A percentile compares a stretch with the other conserved stretches of the same genome.
These are phyloP conservation scores for Odontarrhena argentea DNA, from an alignment of 345 rosid genomes.

Conservation along the genomic window DNA sequence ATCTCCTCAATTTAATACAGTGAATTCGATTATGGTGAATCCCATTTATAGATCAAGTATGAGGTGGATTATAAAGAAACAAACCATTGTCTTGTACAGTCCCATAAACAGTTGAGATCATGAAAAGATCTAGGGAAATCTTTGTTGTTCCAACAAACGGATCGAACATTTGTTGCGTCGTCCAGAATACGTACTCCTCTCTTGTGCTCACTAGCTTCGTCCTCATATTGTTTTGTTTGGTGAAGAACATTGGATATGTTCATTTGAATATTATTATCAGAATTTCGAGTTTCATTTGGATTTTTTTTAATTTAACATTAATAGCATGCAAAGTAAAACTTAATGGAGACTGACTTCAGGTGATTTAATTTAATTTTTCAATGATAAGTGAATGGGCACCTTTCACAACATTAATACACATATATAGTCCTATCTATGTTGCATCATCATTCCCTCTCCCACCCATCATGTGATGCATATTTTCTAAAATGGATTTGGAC, in stretches of 20 bases:
- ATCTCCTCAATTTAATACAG: background rate
- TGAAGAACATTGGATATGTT: background rate
- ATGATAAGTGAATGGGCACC: no score
- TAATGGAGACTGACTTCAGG: no score
- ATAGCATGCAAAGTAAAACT: no score
- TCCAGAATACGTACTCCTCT: no score
- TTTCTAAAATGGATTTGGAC: no score
- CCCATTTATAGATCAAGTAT: background rate
- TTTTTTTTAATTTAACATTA: no score
- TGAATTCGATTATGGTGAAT: background rate
- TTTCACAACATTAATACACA: no score
- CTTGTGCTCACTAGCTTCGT: background rate
- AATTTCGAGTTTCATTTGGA: no score
- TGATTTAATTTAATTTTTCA: no score
- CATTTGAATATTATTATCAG: background rate
- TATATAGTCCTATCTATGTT: no score
- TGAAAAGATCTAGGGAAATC: background rate
- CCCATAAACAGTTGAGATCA: conserved; percentile 6
- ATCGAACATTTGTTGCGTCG: background rate
- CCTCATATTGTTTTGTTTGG: background rate
- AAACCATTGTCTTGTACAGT: conserved; percentile 15
- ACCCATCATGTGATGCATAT: no score
- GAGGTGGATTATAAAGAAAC: conserved; percentile 3
- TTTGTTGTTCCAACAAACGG: background rate
- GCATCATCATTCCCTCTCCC: no score